phyloP scores from a whole-genome alignment of 2,329 filamentous ascomycete genomes.

The Sporothrix curviconia region DNA sequence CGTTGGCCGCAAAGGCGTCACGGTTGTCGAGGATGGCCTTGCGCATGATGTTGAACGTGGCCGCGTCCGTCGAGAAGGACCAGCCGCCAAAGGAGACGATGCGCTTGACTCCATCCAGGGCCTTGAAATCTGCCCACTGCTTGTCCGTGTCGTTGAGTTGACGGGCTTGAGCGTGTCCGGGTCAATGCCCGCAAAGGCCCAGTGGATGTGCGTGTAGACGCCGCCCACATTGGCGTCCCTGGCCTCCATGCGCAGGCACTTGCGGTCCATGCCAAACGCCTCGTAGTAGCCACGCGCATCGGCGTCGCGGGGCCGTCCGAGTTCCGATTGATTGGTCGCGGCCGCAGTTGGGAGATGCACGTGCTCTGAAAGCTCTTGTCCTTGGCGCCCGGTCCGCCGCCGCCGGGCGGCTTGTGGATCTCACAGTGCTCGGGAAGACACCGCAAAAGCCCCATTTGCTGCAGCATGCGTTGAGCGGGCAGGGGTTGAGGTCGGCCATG shows the following conservation, averaged over 20 bases:
- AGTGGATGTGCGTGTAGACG: constrained; percentile 27
- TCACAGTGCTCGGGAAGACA: constrained; percentile 37
- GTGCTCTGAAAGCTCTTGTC: constrained; percentile 4
- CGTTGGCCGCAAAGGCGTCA: constrained; percentile 5
- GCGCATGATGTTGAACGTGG: constrained; percentile 32
- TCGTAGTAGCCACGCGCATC: constrained; percentile 31
- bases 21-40: constrained; percentile 8
- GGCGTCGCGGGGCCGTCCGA: not conserved
- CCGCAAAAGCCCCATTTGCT: constrained; percentile 41
- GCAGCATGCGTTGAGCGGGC: constrained; percentile 27
- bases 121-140: constrained; percentile 27
- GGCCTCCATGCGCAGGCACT: constrained; percentile 26
- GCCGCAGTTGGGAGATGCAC: constrained; percentile 33
- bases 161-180: constrained; percentile 20
- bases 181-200: constrained; percentile 25
- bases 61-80: constrained; percentile 32
- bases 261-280: constrained; percentile 26
- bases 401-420: constrained; percentile 14
- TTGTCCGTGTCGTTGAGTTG: constrained; percentile 20
- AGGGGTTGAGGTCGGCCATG: constrained; percentile 24
- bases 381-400: constrained; percentile 1
- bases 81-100: constrained; percentile 40
- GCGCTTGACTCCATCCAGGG: constrained; percentile 28
- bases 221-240: constrained; percentile 12
- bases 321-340: constrained; percentile 25